These are phyloP conservation scores for Colletotrichum graminicola DNA, from an alignment of 2,329 filamentous ascomycete species.

Conservation along the genomic window DNA sequence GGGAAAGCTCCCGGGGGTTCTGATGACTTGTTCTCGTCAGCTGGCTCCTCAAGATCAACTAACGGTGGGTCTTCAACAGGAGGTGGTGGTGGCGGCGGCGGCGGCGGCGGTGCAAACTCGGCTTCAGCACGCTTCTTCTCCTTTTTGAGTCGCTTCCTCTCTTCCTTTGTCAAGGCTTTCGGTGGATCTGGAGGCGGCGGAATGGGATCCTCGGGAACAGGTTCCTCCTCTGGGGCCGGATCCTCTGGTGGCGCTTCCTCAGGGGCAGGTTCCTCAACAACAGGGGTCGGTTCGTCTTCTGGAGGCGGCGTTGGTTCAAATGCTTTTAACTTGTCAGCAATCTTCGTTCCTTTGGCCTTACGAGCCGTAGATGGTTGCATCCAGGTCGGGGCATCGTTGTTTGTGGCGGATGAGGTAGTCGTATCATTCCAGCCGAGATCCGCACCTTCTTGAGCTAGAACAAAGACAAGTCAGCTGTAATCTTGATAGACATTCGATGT, in stretches of 20 bases:
- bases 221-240: conserved; percentile 44
- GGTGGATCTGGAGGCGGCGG: conserved; percentile 55
- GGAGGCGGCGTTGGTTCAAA: conserved; percentile 60
- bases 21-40: conserved; percentile 49
- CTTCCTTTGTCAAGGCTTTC: conserved; percentile 42
- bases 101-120: conserved; percentile 42
- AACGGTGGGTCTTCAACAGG: conserved; percentile 42
- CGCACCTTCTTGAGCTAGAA: conserved; percentile 59
- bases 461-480: conserved; percentile 64
- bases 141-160: conserved; percentile 60
- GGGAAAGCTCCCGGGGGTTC: conserved; percentile 71
- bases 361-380: conserved; percentile 58
- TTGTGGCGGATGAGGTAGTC: conserved; percentile 53
- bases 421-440: conserved; percentile 54
- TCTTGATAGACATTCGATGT: conserved; percentile 53
- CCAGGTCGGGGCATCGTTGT: conserved; percentile 51
- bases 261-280: conserved; percentile 42
- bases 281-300: conserved; percentile 47
- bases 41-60: conserved; percentile 44
- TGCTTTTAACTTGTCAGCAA: conserved; percentile 68
- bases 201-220: conserved; percentile 52
- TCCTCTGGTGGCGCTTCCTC: conserved; percentile 27
- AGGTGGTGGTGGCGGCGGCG: conserved; percentile 40
- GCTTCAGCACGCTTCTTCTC: conserved; percentile 53
- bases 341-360: conserved; percentile 63